These are phyloP conservation scores for Hymenoscyphus scutula DNA, from an alignment of 2,329 filamentous ascomycete species.

Conservation along the genomic window DNA sequence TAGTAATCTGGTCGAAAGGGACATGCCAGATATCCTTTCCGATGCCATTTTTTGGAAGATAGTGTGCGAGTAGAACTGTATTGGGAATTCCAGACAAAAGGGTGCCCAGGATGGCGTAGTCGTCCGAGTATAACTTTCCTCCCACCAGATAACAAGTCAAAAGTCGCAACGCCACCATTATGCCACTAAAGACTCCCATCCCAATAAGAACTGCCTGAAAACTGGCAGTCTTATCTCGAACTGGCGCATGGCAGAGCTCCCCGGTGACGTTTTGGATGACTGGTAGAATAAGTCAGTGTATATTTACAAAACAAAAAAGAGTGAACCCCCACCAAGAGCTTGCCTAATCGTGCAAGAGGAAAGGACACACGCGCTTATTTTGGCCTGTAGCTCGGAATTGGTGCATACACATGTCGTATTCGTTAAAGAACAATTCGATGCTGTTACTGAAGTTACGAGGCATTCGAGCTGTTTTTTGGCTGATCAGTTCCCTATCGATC, in stretches of 20 bases:
- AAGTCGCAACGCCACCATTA: slow-evolving; percentile 23
- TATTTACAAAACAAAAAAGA: neutral
- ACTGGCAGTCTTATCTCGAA: slow-evolving; percentile 5
- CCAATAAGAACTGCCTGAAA: slow-evolving; percentile 1
- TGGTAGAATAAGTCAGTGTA: slow-evolving; percentile 1
- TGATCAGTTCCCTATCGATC: neutral
- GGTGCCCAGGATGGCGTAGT: slow-evolving; percentile 37
- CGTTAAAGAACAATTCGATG: slow-evolving; percentile 39
- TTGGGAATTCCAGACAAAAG: slow-evolving; percentile 33
- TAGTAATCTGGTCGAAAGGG: slow-evolving; percentile 18
- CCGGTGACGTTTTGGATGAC: slow-evolving; percentile 40
- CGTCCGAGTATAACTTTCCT: slow-evolving; percentile 38
- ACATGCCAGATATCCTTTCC: slow-evolving; percentile 25
- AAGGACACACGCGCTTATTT: slow-evolving; percentile 38
- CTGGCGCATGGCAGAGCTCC: slow-evolving; percentile 39
- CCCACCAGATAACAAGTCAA: neutral
- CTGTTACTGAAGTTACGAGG: slow-evolving; percentile 16
- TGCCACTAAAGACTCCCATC: slow-evolving; percentile 30
- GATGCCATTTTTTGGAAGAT: slow-evolving; percentile 39
- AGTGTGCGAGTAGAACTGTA: slow-evolving; percentile 35
- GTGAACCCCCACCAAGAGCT: slow-evolving; percentile 34
- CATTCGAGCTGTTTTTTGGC: slow-evolving; percentile 19
- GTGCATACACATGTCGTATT: slow-evolving; percentile 42
- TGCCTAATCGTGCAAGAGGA: slow-evolving; percentile 40
- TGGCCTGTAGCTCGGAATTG: slow-evolving; percentile 35